These are phyloP conservation scores for Closterium sp. DNA, from an alignment of 139 green algal genomes.

Conservation along the genomic window DNA sequence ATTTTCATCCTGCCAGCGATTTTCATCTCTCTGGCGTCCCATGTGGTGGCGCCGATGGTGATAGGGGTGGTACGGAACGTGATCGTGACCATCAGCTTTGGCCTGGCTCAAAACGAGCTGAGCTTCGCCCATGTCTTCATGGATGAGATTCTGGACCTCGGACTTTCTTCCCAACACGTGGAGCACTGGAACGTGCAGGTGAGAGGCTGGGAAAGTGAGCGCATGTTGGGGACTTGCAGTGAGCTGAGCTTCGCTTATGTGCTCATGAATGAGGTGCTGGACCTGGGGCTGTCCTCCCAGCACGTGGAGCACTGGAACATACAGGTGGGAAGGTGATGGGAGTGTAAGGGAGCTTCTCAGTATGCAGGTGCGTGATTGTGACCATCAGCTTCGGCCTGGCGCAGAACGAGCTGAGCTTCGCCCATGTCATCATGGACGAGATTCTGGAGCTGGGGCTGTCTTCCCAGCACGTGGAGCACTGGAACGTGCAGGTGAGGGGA, in stretches of 20 bases:
- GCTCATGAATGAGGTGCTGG: background rate
- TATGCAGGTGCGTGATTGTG: too few relatives aligned
- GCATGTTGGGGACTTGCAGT: background rate
- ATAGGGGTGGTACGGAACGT: background rate
- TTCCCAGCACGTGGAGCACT: background rate
- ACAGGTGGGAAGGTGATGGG: background rate
- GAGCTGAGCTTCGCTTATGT: background rate
- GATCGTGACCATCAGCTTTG: slow-evolving; percentile 4
- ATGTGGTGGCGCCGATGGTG: background rate
- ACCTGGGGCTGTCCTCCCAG: background rate
- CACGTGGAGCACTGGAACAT: slow-evolving; percentile 6
- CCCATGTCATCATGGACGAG: background rate
- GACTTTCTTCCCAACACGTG: background rate
- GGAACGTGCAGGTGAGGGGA: background rate
- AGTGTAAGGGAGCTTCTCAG: background rate
- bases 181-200: slow-evolving; percentile 14
- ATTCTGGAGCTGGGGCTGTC: background rate
- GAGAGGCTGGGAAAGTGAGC: too few relatives aligned
- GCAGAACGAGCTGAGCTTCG: too few relatives aligned
- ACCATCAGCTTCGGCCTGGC: too few relatives aligned
- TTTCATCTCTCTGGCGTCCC: background rate
- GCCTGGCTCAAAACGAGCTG: slow-evolving; percentile 3
- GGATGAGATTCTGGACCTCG: background rate
- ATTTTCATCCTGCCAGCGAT: background rate
- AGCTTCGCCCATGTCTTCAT: slow-evolving; percentile 14